Evolutionary conservation across 1,284 basidiomycete genomes (phyloP).

Genomic region (Athelia psychrophila): DNA sequence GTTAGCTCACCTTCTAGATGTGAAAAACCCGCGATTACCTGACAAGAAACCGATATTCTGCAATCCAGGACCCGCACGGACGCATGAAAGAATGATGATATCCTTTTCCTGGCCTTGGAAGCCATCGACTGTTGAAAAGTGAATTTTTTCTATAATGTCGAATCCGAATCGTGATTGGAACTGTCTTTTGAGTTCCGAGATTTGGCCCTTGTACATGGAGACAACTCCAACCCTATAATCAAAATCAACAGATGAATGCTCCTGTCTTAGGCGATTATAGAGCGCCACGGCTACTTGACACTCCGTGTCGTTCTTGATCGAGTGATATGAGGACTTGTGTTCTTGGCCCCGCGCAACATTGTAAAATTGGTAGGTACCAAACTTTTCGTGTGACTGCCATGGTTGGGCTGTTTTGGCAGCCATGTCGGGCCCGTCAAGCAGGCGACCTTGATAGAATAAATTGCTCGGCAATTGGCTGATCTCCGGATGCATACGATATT

Average conservation of each 20-base stretch:
- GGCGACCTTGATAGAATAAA: constrained; percentile 83
- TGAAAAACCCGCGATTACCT: constrained; percentile 42
- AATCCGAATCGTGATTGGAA: constrained; percentile 77
- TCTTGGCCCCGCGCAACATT: constrained; percentile 69
- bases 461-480: constrained; percentile 90
- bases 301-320: constrained; percentile 80
- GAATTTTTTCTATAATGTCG: constrained; percentile 71
- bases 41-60: constrained; percentile 85
- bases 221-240: constrained; percentile 87
- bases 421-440: constrained; percentile 92
- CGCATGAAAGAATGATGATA: constrained; percentile 93
- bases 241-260: constrained; percentile 67
- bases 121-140: constrained; percentile 98
- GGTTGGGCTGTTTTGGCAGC: constrained; percentile 75
- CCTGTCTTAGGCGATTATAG: constrained; percentile 70
- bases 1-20: constrained; percentile 8
- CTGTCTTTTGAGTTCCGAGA: constrained; percentile 69
- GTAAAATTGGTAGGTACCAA: constrained; percentile 90
- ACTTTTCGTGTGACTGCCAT: constrained; percentile 83
- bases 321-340: constrained; percentile 56
- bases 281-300: constrained; percentile 77
- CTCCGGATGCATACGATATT: constrained; percentile 99
- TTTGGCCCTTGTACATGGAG: constrained; percentile 95
- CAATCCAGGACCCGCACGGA: constrained; percentile 84
- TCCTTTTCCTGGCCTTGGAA: constrained; percentile 99